Evolutionary conservation across 495 filamentous ascomycete species (phyloP).

Genomic region (Daldinia caldariorum): DNA sequence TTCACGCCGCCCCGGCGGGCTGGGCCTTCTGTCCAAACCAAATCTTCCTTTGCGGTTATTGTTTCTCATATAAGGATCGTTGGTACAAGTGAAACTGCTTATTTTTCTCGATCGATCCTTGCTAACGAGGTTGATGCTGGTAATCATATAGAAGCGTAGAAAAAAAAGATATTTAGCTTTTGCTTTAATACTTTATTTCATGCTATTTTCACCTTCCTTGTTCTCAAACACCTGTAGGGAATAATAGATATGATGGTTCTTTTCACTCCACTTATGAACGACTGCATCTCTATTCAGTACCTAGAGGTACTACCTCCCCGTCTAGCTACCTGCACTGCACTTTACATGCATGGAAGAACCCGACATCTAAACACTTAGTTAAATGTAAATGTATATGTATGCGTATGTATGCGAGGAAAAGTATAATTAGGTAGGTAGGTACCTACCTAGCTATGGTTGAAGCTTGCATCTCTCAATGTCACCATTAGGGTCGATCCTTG

Average conservation of each 20-base stretch:
- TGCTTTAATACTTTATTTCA: too few species aligned
- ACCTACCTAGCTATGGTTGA: not conserved
- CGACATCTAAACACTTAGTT: constrained; percentile 6
- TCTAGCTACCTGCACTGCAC: constrained; percentile 11
- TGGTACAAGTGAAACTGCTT: not conserved
- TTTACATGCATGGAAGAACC: not conserved
- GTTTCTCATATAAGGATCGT: constrained; percentile 5
- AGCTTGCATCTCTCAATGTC: constrained; percentile 13
- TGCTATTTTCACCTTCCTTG: not conserved
- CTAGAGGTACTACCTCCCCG: too few species aligned
- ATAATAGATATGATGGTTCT: not conserved
- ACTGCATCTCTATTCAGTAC: constrained; percentile 14
- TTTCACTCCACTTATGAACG: constrained; percentile 17
- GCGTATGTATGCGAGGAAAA: constrained; percentile 3
- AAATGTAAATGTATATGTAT: too few species aligned
- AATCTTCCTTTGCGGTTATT: not conserved
- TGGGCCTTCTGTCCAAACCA: constrained; percentile 11
- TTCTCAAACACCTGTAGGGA: constrained; percentile 13
- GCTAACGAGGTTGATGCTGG: constrained; percentile 1
- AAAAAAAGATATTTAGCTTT: constrained; percentile 6
- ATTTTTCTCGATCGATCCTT: not conserved
- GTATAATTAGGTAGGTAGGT: not conserved
- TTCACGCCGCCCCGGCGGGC: constrained; percentile 16
- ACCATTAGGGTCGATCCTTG: not conserved
- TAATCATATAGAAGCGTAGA: not conserved